Conservation (phyloP, 2,329 filamentous ascomycete genomes). For the Nemania sp. region DNA sequence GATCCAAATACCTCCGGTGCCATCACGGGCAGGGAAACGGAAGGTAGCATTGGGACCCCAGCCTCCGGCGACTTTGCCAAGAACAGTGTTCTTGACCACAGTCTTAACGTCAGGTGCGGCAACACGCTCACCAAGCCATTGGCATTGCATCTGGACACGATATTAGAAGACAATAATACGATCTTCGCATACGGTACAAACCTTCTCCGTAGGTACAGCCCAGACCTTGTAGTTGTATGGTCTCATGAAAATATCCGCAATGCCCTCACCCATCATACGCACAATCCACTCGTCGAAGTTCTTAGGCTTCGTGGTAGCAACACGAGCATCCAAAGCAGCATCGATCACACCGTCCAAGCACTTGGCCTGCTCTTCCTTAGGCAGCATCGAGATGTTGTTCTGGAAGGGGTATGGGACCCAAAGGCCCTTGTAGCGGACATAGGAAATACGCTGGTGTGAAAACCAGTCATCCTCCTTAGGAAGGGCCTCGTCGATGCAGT, state of each 20-base stretch:
- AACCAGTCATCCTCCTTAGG: slow-evolving; percentile 97
- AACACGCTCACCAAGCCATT: slow-evolving; percentile 98
- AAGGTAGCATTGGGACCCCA: slow-evolving; percentile 99
- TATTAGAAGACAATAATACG: slow-evolving; percentile 32
- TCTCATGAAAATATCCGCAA: slow-evolving; percentile 97
- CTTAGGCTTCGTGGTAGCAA: slow-evolving; percentile 90
- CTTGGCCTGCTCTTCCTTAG: slow-evolving; percentile 95
- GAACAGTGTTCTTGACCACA: slow-evolving; percentile 92
- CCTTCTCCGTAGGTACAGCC: slow-evolving; percentile 97
- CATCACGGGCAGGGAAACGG: slow-evolving; percentile 94
- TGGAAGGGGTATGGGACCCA: slow-evolving; percentile 99
- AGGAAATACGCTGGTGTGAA: slow-evolving; percentile 97
- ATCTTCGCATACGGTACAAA: slow-evolving; percentile 56
- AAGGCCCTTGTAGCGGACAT: slow-evolving; percentile 94
- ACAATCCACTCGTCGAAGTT: slow-evolving; percentile 99
- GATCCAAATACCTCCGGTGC: slow-evolving; percentile 99
- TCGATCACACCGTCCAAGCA: slow-evolving; percentile 97
- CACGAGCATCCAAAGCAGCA: slow-evolving; percentile 86
- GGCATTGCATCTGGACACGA: slow-evolving; percentile 89
- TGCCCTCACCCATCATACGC: slow-evolving; percentile 87
- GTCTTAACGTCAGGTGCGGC: slow-evolving; percentile 95
- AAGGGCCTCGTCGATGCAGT: slow-evolving; percentile 96
- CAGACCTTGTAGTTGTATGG: slow-evolving; percentile 99
- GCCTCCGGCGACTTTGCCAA: slow-evolving; percentile 95
- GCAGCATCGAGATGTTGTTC: slow-evolving; percentile 99